Evolutionary conservation across 345 rosid genomes (phyloP).

Genomic region (Gossypium thurberi): DNA sequence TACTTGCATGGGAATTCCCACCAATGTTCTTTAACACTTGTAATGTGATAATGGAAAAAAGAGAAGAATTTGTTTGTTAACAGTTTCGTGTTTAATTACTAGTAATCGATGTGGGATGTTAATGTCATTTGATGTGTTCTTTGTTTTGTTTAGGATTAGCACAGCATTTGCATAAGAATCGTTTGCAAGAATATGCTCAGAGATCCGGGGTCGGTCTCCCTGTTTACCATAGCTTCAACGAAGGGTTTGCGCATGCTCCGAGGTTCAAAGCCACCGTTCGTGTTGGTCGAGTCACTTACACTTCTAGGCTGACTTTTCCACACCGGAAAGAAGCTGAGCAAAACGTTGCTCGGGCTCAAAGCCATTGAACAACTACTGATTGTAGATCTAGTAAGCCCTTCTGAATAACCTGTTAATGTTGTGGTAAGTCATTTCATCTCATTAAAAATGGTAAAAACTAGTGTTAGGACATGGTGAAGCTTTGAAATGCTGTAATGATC

Average conservation of each 20-base stretch:
- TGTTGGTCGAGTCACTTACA: conserved; percentile 6
- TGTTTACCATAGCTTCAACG: conserved; percentile 13
- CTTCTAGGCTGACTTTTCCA: background rate
- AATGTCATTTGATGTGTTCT: background rate
- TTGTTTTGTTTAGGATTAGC: too few relatives aligned
- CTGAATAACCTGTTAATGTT: too few relatives aligned
- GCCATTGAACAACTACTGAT: conserved; percentile 2
- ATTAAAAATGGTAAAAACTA: too few relatives aligned
- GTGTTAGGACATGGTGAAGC: too few relatives aligned
- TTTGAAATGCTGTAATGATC: too few relatives aligned
- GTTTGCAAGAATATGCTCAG: conserved; percentile 6
- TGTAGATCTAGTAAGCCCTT: too few relatives aligned
- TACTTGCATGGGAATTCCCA: too few relatives aligned
- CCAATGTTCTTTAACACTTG: too few relatives aligned
- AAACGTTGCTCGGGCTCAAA: conserved; percentile 13
- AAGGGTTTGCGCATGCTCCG: conserved; percentile 27
- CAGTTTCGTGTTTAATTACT: too few relatives aligned
- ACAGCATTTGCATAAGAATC: conserved; percentile 6
- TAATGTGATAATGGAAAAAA: too few relatives aligned
- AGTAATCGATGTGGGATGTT: background rate
- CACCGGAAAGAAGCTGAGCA: conserved; percentile 24
- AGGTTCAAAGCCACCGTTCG: conserved; percentile 17
- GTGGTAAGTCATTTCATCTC: too few relatives aligned
- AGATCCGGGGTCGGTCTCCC: conserved; percentile 6
- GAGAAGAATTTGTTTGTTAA: too few relatives aligned